Base-by-base conservation (phyloP, 768 basidiomycete genomes). In the Cubamyces lactineus region DNA sequence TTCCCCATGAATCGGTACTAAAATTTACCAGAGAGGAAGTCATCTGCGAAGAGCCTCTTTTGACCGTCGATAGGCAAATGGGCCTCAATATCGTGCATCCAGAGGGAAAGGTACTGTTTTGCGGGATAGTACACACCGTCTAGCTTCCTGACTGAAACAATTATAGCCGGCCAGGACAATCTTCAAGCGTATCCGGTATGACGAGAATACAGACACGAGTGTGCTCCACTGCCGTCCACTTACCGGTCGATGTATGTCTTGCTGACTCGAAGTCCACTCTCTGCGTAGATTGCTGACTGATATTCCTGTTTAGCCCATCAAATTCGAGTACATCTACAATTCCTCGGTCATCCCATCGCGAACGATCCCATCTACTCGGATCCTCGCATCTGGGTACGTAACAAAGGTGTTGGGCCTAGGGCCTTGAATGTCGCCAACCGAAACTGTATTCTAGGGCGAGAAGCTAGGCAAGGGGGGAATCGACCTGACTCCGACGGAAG, bases 21-120 rank as follows among this genome's bases (percentile, higher is more conserved):
- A 19, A 34, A 19, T 21, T 15, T 2, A 17, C 17, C 56, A 96
- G 95, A 43, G 88, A 83, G 55, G 91, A 95, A 70, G 76, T 93
- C n/a, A 73, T 82, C 0, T 94, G 94, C 62, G 92, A 96, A 62
- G 80, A 94, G 70, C 92, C 94, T 1, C 76, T 99, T 7, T 74
- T 99, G 59, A 95, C 94, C 0, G 87, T 98, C 1, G 97, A 99
- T 75, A 83, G 95, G 53, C 96, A 98, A 72, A 95, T 98, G 88
- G 97, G 97, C 3, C 75, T 99, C 48, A 98, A 98, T 63, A 89
- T 98, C 53, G 92, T 98, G 16, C 94, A 97, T 70, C 94, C 96
- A 0, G 87, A 96, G 59, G 97, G 97, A 45, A 95, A 98, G 82
- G 94, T 93, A 69, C 30, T 16, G 12, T 28, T 34, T 0, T n/a